Evolutionary conservation across 2,329 filamentous ascomycete genomes (phyloP), one percentile per base, ranked within the genome.

Genomic region (Paradendryphiella salina): DNA sequence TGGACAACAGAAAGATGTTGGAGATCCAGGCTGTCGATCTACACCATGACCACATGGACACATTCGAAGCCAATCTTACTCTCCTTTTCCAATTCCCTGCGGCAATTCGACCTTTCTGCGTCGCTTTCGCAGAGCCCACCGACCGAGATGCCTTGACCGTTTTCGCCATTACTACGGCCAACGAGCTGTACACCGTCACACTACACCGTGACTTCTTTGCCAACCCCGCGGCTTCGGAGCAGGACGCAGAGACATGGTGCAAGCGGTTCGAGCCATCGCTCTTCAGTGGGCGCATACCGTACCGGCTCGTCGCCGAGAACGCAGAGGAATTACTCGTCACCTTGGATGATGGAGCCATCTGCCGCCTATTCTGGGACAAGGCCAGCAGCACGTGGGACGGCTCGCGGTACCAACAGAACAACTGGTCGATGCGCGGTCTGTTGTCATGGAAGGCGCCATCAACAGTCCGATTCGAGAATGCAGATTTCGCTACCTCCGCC

Each of bases 11-110:
- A 66, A 88, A 83, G 60, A 79, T 90, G 56, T 80, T 99, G 62
- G 93, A 94, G 75, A 80, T 99, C 42, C 88, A 90, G 67, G 86
- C 85, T 33, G 85, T 89, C 53, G 94, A 99, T 74, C 76, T 96
- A 59, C 87, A 85, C 17, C 70, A 91, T 82, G 76, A 83, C 80
- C 59, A 80, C 80, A 54, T 81, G 79, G 82, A 85, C 17, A 74
- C 79, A 35, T 70, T 75, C 42, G 90, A 95, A 73, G 84, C 88
- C 46, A 84, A 86, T 58, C 77, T 94, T 43, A 86, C 88, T 4
- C 79, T 96, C 42, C 85, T 90, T 63, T 83, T 99, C 52, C 82
- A 84, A 62, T 95, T 99, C 63, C 80, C 85, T 14, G 82, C 85
- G 49, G 77, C 83, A 5, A 88, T 97, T 39, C 82, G 88, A 56